A percentile compares a stretch with the other conserved stretches of the same genome.
Evolutionary conservation across 768 basidiomycete species (phyloP).

Genomic region (Podaxis mareebaensis): DNA sequence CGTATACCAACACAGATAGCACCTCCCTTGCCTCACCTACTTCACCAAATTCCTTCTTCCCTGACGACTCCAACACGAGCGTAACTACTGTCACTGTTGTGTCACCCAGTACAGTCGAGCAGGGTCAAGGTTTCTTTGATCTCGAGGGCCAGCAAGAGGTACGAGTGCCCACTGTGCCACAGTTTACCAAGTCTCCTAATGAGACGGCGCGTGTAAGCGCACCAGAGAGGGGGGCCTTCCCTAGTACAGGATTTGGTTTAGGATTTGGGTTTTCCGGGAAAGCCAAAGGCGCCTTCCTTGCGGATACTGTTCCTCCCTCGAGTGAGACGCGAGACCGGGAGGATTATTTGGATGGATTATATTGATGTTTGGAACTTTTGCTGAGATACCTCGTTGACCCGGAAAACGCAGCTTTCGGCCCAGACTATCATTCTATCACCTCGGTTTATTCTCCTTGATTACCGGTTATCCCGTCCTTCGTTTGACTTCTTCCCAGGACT

Average conservation of each 20-base stretch:
- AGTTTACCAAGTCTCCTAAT: slow-evolving; percentile 1
- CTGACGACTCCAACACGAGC: slow-evolving; percentile 13
- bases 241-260: slow-evolving; percentile 15
- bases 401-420: too few species aligned
- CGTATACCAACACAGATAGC: slow-evolving; percentile 41
- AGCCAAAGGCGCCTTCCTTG: neutral
- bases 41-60: slow-evolving; percentile 32
- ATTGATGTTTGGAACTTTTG: neutral
- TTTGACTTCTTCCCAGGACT: neutral
- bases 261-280: neutral
- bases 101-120: slow-evolving; percentile 32
- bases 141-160: slow-evolving; percentile 24
- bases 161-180: slow-evolving; percentile 20
- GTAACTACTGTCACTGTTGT: slow-evolving; percentile 19
- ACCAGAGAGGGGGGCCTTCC: neutral
- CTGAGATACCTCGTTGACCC: neutral
- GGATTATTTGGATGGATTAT: neutral
- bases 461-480: too few species aligned
- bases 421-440: too few species aligned
- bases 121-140: slow-evolving; percentile 37
- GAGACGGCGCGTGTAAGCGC: neutral
- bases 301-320: neutral
- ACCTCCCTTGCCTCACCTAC: slow-evolving; percentile 44
- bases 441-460: too few species aligned
- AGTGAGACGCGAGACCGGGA: neutral